Conservation (phyloP, 768 basidiomycete species). For the Lepiota venenata region DNA sequence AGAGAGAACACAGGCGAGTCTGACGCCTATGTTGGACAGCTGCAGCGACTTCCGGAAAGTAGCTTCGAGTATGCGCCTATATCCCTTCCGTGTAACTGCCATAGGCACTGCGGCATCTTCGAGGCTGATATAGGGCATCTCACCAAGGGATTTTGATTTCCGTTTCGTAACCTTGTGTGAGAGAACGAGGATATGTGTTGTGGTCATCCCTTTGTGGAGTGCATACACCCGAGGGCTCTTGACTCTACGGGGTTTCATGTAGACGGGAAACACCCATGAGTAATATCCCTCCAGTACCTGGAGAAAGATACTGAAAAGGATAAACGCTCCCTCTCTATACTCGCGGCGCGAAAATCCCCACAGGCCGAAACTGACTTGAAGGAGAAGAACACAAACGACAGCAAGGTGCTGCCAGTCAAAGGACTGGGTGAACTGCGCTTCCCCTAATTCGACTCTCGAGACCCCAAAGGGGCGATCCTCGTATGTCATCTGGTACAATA, state of each 20-base stretch:
- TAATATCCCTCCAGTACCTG: constrained; percentile 10
- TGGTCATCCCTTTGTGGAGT: constrained; percentile 9
- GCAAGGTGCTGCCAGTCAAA: constrained; percentile 7
- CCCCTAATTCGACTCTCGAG: constrained; percentile 2
- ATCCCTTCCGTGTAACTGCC: not conserved
- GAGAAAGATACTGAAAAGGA: not conserved
- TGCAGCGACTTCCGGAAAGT: not conserved
- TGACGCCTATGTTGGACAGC: not conserved
- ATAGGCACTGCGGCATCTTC: constrained; percentile 8
- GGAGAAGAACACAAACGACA: not conserved
- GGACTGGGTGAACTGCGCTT: not conserved
- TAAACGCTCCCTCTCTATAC: not conserved
- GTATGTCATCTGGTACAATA: constrained; percentile 1
- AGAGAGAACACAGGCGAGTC: not conserved
- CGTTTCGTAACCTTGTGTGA: not conserved
- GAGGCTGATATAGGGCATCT: not conserved
- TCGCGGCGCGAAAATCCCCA: not conserved
- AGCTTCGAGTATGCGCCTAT: not conserved
- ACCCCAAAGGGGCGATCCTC: constrained; percentile 2
- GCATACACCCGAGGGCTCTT: not conserved
- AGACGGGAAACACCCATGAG: not conserved
- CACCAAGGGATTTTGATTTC: too few species aligned
- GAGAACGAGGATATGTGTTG: constrained; percentile 7
- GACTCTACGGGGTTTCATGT: not conserved
- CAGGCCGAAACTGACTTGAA: not conserved